Percentiles rank a stretch among this genome's conserved stretches.
Evolutionary conservation across 768 basidiomycete genomes (phyloP).

Genomic region (Paxillus ammoniavirescens): DNA sequence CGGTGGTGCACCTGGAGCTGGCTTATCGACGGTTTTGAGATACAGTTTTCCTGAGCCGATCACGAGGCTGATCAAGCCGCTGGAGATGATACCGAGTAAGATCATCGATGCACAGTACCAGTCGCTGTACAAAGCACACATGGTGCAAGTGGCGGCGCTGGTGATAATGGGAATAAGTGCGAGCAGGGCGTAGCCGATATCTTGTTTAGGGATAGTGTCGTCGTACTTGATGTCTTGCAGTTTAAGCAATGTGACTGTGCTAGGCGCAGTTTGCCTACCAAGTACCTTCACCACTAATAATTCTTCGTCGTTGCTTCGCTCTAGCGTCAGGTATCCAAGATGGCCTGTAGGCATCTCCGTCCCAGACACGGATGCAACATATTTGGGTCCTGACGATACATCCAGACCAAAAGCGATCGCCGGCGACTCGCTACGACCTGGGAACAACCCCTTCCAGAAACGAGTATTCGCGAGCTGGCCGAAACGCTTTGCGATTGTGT

Average conservation of each 20-base stretch:
- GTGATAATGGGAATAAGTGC: constrained; percentile 22
- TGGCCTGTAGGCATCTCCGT: constrained; percentile 30
- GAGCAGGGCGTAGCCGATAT: constrained; percentile 10
- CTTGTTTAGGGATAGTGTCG: constrained; percentile 3
- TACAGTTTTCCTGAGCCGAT: constrained; percentile 29
- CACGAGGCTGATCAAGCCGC: constrained; percentile 27
- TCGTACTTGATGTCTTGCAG: constrained; percentile 23
- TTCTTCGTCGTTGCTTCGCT: constrained; percentile 8
- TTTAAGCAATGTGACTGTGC: constrained; percentile 20
- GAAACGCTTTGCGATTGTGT: constrained; percentile 31
- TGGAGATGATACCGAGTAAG: constrained; percentile 32
- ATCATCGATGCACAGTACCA: constrained; percentile 35
- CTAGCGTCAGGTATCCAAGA: constrained; percentile 26
- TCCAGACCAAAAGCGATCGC: constrained; percentile 29
- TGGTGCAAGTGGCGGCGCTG: constrained; percentile 22
- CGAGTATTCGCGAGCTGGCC: constrained; percentile 27
- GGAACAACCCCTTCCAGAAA: constrained; percentile 33
- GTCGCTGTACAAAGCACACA: constrained; percentile 26
- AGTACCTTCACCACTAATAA: not conserved
- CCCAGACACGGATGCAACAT: constrained; percentile 26
- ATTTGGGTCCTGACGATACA: constrained; percentile 27
- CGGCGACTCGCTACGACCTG: constrained; percentile 27
- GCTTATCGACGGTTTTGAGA: constrained; percentile 12
- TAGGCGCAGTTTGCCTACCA: constrained; percentile 18
- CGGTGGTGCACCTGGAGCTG: constrained; percentile 24